Base-by-base conservation (phyloP, 441 rosid species). In the Gossypium davidsonii region DNA sequence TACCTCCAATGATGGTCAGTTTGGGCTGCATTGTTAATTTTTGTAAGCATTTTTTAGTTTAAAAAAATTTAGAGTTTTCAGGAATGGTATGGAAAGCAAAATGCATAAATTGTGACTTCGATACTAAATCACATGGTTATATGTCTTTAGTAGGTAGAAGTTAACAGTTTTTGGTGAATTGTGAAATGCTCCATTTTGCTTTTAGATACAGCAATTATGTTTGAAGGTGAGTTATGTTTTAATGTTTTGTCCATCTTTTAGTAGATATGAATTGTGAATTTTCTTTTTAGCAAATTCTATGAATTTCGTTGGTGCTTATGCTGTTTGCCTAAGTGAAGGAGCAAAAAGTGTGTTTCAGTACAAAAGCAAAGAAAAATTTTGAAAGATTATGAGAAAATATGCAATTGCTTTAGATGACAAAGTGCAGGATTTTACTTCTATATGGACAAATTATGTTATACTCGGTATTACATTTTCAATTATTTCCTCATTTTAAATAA, bases 1-100 rank as follows among this genome's bases (percentile, higher is more conserved):
- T 77, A 75, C 86, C 74, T 86, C 88, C 48, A 86, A 80, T 73
- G 91, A 67, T 25, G 71, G 71, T 67, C n/a, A 23, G 71, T 67
- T 78, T 49, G 15, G 34, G 56, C 18, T 15, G 66, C 14, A 12
- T 70, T n/a, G 17, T 18, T 37, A 9, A 49, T 9, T 71, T 57
- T 55, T 56, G 21, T 28, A 37, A 42, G 52, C 56, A 7, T 49
- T 17, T 28, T 65, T 42, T 17, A 14, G 20, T 49, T 37, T 8
- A 42, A 4, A 15, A 7, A n/a, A 49, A 26, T 3, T 26, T 49
- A 15, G 23, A 37, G 44, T 34, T 67, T 48, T 57, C 52, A 9
- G n/a, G 39, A 1, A 20, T 2, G 34, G 3, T 70, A 61, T 67
- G 26, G 48, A 52, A 67, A 67, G 23, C 39, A 14, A 67, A 48